These are phyloP conservation scores for Boletales sp. DNA, from an alignment of 768 basidiomycete species.

Conservation along the genomic window DNA sequence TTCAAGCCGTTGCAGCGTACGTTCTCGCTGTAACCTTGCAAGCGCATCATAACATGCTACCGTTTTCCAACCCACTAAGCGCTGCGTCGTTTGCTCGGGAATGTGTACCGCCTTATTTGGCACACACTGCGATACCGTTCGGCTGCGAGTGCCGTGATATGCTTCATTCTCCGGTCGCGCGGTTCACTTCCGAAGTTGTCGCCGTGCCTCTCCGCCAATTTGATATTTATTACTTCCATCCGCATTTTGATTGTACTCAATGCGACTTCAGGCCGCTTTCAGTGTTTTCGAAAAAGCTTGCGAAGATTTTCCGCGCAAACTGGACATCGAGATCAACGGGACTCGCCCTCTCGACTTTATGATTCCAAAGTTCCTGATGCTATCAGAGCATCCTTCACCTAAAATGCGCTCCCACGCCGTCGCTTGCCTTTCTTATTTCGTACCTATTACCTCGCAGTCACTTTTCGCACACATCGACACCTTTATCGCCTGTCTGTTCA, in stretches of 20 bases:
- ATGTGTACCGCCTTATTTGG: background rate
- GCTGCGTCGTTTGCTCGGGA: slow-evolving; percentile 8
- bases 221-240: background rate
- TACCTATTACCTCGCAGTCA: slow-evolving; percentile 81
- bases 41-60: slow-evolving; percentile 1
- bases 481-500: slow-evolving; percentile 92
- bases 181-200: slow-evolving; percentile 3
- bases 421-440: slow-evolving; percentile 92
- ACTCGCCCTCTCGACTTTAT: slow-evolving; percentile 93
- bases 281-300: slow-evolving; percentile 93
- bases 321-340: slow-evolving; percentile 92
- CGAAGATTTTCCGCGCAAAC: slow-evolving; percentile 93
- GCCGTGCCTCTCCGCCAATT: background rate
- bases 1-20: background rate
- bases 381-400: slow-evolving; percentile 78
- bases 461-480: slow-evolving; percentile 88
- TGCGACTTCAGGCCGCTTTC: slow-evolving; percentile 70
- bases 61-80: background rate
- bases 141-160: slow-evolving; percentile 5
- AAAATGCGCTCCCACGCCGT: slow-evolving; percentile 94
- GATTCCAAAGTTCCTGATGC: slow-evolving; percentile 90
- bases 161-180: background rate
- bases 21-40: background rate
- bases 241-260: background rate
- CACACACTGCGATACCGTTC: background rate